These are phyloP conservation scores for Ganoderma sp. DNA, from an alignment of 1,284 basidiomycete species.

Conservation along the genomic window DNA sequence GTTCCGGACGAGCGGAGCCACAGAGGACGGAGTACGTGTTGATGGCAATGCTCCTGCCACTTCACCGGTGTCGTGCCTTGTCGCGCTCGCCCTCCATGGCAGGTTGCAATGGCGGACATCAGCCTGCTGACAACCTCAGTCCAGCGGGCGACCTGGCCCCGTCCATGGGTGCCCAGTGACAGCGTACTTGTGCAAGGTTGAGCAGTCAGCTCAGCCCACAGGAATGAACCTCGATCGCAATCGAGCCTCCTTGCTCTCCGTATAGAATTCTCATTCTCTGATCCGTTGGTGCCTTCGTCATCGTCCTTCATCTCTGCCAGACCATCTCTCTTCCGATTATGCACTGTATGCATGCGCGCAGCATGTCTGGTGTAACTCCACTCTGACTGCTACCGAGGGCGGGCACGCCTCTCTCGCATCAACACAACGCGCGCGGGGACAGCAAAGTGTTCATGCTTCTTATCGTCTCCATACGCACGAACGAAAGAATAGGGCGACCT, in stretches of 20 bases:
- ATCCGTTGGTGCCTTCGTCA: not conserved
- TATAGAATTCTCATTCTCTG: constrained; percentile 9
- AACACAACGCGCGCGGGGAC: not conserved
- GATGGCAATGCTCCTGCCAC: not conserved
- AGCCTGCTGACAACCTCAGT: not conserved
- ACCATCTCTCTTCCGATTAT: not conserved
- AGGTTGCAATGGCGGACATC: not conserved
- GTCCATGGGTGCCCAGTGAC: not conserved
- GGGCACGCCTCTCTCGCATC: constrained; percentile 2
- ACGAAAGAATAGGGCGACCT: not conserved
- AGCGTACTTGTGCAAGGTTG: not conserved
- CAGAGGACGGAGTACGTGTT: not conserved
- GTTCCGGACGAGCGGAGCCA: not conserved
- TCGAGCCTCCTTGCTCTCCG: not conserved
- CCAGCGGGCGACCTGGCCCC: too few relatives aligned
- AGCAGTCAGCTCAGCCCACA: not conserved
- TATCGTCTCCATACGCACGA: not conserved
- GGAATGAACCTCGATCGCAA: constrained; percentile 8
- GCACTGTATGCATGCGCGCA: not conserved
- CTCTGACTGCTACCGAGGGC: not conserved
- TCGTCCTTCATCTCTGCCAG: not conserved
- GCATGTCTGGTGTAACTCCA: not conserved
- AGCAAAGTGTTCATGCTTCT: not conserved
- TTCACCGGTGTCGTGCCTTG: not conserved
- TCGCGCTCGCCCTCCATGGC: not conserved